Percentiles rank a stretch among this genome's conserved stretches.
Evolutionary conservation across 345 rosid genomes (phyloP).

Genomic region (Lagerstroemia speciosa): DNA sequence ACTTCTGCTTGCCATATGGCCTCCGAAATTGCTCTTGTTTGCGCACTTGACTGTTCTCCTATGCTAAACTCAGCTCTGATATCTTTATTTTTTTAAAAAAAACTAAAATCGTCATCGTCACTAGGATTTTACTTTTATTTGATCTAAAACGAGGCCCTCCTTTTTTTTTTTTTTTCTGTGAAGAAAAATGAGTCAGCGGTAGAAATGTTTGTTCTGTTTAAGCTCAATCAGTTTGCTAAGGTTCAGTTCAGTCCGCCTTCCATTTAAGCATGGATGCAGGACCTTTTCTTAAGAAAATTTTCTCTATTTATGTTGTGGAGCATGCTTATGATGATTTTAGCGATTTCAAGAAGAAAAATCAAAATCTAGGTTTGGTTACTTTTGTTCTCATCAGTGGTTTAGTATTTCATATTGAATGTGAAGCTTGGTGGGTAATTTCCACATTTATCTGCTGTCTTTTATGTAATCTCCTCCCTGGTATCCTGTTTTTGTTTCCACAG

Average conservation of each 20-base stretch:
- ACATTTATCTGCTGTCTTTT: not conserved
- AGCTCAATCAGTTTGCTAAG: too few species aligned
- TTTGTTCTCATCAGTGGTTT: not conserved
- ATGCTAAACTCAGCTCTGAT: too few species aligned
- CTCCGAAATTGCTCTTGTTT: too few species aligned
- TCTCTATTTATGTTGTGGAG: not conserved
- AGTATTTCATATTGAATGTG: not conserved
- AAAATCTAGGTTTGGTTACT: not conserved
- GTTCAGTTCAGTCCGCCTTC: not conserved
- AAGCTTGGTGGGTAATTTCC: not conserved
- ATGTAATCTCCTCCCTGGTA: not conserved
- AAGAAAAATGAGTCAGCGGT: too few species aligned
- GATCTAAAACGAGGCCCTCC: too few species aligned
- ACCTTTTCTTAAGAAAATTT: not conserved
- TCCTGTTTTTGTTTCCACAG: conserved; percentile 19
- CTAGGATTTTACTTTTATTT: too few species aligned
- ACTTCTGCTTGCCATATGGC: not conserved
- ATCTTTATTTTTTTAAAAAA: too few species aligned
- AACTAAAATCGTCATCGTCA: too few species aligned
- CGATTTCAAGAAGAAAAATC: not conserved
- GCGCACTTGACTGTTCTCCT: too few species aligned
- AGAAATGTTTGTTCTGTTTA: too few species aligned
- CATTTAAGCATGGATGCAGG: too few species aligned
- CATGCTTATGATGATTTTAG: not conserved
- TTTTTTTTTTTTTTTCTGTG: too few species aligned